phyloP scores from a whole-genome alignment of 352 stramenopile species.

The Globisporangium nunn region DNA sequence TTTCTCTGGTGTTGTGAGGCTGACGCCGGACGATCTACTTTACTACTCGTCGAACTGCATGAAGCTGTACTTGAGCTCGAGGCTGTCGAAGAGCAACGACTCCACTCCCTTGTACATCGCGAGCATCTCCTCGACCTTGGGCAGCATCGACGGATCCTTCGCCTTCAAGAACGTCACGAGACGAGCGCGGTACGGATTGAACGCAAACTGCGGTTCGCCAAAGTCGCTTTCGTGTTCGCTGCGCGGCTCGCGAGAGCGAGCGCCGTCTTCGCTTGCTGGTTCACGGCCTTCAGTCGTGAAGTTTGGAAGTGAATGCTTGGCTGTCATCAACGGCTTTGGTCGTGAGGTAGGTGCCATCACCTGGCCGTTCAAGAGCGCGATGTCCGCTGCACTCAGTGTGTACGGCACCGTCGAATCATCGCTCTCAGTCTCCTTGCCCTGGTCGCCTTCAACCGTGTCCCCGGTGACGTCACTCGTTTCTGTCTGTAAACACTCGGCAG shows the following conservation, averaged over 20 bases:
- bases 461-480: not conserved
- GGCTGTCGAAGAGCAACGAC: conserved; percentile 65
- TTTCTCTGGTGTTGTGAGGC: not conserved
- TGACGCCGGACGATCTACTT: not conserved
- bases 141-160: conserved; percentile 56
- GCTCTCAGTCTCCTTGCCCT: not conserved
- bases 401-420: conserved; percentile 35
- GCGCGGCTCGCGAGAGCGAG: too few relatives aligned
- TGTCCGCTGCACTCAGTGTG: conserved; percentile 59
- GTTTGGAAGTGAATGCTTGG: not conserved
- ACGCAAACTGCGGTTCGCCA: conserved; percentile 1
- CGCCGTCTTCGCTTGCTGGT: not conserved
- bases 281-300: not conserved
- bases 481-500: not conserved
- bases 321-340: not conserved
- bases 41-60: conserved; percentile 39
- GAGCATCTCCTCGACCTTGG: conserved; percentile 72
- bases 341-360: conserved; percentile 1
- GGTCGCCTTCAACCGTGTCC: not conserved
- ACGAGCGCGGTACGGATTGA: conserved; percentile 38
- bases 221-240: not conserved
- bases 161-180: conserved; percentile 58
- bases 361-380: conserved; percentile 67
- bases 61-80: conserved; percentile 83
- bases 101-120: conserved; percentile 68